These are phyloP conservation scores for Nepenthes alata DNA, from an alignment of 179 eudicot genomes.

Conservation along the genomic window DNA sequence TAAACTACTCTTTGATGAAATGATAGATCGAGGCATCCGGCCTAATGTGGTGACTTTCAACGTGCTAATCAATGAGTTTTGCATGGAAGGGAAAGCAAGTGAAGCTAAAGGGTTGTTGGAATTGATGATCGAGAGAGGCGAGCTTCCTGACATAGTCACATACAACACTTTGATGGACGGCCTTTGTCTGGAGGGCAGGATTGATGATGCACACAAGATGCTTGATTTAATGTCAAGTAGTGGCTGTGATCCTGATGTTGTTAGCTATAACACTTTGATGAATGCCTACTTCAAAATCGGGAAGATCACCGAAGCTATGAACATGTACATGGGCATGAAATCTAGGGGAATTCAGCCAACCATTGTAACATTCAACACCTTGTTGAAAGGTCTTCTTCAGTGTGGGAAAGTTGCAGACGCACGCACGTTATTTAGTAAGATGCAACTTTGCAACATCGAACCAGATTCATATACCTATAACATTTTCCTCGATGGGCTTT, in stretches of 20 bases:
- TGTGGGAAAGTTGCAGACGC: slow-evolving; percentile 25
- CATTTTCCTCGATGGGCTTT: slow-evolving; percentile 31
- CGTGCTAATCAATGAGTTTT: slow-evolving; percentile 25
- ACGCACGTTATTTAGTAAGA: slow-evolving; percentile 18
- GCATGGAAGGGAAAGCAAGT: slow-evolving; percentile 28
- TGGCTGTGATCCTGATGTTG: background rate
- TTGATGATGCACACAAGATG: background rate
- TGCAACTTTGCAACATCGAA: slow-evolving; percentile 15
- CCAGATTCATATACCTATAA: slow-evolving; percentile 25
- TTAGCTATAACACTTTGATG: slow-evolving; percentile 4
- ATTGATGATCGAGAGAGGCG: slow-evolving; percentile 30
- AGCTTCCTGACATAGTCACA: slow-evolving; percentile 14
- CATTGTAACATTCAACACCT: slow-evolving; percentile 19
- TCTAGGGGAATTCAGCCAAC: slow-evolving; percentile 17
- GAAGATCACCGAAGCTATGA: slow-evolving; percentile 13
- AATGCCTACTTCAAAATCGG: slow-evolving; percentile 4
- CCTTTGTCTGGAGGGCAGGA: background rate
- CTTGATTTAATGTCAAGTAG: background rate
- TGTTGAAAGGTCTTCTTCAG: slow-evolving; percentile 27
- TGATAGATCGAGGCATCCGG: slow-evolving; percentile 30
- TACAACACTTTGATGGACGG: slow-evolving; percentile 5
- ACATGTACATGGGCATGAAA: slow-evolving; percentile 19
- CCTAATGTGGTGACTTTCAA: slow-evolving; percentile 32
- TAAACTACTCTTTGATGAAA: slow-evolving; percentile 24
- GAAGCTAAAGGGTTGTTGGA: slow-evolving; percentile 29